Percentiles rank a stretch among this genome's conserved stretches.
Evolutionary conservation across 306 rosid genomes (phyloP).

Genomic region (Cicer yamashitae): DNA sequence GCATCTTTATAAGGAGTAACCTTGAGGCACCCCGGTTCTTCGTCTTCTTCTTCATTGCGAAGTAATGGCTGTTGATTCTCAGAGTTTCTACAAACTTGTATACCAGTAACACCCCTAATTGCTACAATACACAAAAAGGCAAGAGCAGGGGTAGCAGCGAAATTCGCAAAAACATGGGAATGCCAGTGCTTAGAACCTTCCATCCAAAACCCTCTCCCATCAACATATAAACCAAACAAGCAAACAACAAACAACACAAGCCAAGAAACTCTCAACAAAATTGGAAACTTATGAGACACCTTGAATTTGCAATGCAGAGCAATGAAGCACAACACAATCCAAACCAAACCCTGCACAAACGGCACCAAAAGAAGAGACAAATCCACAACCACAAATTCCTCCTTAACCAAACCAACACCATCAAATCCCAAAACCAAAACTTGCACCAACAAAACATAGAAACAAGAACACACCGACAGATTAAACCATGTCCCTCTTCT

Average conservation of each 20-base stretch:
- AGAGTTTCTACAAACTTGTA: conserved; percentile 61
- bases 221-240: conserved; percentile 75
- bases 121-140: conserved; percentile 76
- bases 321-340: conserved; percentile 74
- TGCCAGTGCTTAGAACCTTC: conserved; percentile 60
- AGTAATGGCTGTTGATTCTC: conserved; percentile 84
- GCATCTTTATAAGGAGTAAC: conserved; percentile 91
- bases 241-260: conserved; percentile 66
- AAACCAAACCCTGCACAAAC: conserved; percentile 70
- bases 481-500: conserved; percentile 66
- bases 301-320: conserved; percentile 82
- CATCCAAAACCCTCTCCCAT: conserved; percentile 65
- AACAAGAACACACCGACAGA: conserved; percentile 68
- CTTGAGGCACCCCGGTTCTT: conserved; percentile 86
- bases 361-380: conserved; percentile 68
- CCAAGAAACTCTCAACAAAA: conserved; percentile 88
- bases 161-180: conserved; percentile 83
- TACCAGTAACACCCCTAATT: conserved; percentile 77
- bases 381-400: conserved; percentile 47
- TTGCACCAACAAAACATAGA: conserved; percentile 81
- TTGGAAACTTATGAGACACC: conserved; percentile 70
- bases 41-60: conserved; percentile 84
- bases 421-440: conserved; percentile 80
- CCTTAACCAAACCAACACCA: conserved; percentile 54
- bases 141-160: conserved; percentile 81